Evolutionary conservation across 768 basidiomycete genomes (phyloP), one percentile per base, ranked within the genome.

Genomic region (Mycena leptocephala): DNA sequence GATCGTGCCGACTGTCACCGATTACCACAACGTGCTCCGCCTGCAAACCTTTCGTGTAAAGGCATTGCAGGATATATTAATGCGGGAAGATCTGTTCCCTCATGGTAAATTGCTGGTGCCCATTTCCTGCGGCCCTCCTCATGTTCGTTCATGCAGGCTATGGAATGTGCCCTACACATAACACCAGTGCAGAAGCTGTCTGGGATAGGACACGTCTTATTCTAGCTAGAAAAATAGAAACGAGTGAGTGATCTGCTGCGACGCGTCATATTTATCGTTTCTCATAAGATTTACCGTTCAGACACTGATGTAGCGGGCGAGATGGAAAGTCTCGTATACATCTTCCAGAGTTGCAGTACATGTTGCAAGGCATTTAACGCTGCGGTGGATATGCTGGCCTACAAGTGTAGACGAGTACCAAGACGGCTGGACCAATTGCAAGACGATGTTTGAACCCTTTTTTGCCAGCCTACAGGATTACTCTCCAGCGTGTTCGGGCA

Each of bases 301-400:
- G 94, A 88, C 24, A 93, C 92, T 7, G 93, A 95, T 77, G 87
- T 95, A 32, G 91, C 91, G 10, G 91, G 87, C 39, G 94, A 94
- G 84, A 95, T 95, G 94, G 86, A 85, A 22, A 78, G 80, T n/a
- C 83, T 93, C 24, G 83, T 82, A 48, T 84, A 86, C n/a, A 85
- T 83, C n/a, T 83, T 93, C 26, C 80, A 83, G 24, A 82, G 81
- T 28, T 95, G 94, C 76, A 83, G 86, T 70, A 81, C 81, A 18
- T 95, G 94, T 80, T 82, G 85, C 69, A 93, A 91, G 80, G 94
- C 93, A 22, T 91, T 89, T 77, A 87, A 78, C 30, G 92, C 93
- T 9, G 94, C 94, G 26, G 87, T 93, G 10, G 90, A 91, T 43
- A 95, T 95, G 94, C 89, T 95, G 55, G 87, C 87, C 92, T 94